Conservation (phyloP, 2,329 filamentous ascomycete species). For the Proliferodiscus dingleyae region DNA sequence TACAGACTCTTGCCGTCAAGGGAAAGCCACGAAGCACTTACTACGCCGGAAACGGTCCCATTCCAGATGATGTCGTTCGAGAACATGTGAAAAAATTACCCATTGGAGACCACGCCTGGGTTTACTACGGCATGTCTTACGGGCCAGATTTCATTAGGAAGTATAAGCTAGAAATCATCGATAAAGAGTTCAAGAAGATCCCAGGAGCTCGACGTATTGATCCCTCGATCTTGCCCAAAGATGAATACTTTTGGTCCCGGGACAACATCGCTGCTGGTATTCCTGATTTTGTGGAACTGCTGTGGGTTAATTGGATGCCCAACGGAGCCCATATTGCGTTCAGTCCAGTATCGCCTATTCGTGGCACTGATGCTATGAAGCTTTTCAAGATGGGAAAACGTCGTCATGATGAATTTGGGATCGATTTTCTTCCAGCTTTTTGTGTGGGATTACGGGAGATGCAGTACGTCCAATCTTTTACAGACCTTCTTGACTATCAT, state of each 20-base stretch:
- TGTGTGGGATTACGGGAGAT: conserved; percentile 44
- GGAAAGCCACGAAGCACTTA: conserved; percentile 27
- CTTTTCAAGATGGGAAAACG: conserved; percentile 43
- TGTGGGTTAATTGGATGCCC: conserved; percentile 47
- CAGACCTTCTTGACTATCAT: too few species aligned
- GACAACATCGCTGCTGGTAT: conserved; percentile 28
- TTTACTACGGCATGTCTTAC: conserved; percentile 32
- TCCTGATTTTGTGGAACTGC: conserved; percentile 28
- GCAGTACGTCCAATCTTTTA: neutral
- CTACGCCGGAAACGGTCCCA: conserved; percentile 23
- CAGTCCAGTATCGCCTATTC: conserved; percentile 34
- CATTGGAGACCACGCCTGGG: conserved; percentile 27
- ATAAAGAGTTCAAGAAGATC: conserved; percentile 27
- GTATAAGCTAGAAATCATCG: conserved; percentile 26
- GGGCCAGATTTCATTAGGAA: conserved; percentile 24
- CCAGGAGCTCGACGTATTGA: conserved; percentile 30
- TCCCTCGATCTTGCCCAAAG: conserved; percentile 28
- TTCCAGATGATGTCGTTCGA: conserved; percentile 29
- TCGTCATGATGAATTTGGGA: conserved; percentile 42
- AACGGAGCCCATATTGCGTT: conserved; percentile 49
- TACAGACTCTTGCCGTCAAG: conserved; percentile 30
- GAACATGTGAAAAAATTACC: conserved; percentile 27
- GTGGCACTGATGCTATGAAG: conserved; percentile 35
- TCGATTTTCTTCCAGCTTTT: conserved; percentile 48
- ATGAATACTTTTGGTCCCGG: conserved; percentile 29